Conservation (phyloP, 768 basidiomycete species). For the Rickenella mellea region DNA sequence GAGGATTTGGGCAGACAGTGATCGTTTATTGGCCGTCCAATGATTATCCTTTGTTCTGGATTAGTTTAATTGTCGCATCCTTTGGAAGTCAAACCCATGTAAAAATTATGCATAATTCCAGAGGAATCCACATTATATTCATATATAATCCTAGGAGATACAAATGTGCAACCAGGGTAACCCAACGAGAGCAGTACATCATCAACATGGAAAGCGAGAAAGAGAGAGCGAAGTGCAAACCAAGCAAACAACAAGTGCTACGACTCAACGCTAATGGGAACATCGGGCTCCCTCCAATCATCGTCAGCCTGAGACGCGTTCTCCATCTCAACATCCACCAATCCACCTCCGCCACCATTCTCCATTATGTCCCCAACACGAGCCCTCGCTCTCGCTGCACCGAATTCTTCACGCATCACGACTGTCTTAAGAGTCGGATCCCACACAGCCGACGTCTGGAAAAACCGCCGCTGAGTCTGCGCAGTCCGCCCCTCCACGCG, state of each 20-base stretch:
- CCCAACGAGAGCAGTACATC: not conserved
- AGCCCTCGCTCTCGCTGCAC: not conserved
- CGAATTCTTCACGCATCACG: not conserved
- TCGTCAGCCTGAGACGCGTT: not conserved
- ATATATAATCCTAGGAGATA: not conserved
- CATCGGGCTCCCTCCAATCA: not conserved
- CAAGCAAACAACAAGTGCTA: not conserved
- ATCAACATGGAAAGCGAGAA: not conserved
- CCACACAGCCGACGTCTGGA: constrained; percentile 37
- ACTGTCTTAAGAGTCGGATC: constrained; percentile 8
- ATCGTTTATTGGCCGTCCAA: not conserved
- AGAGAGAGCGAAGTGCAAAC: not conserved
- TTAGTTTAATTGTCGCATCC: too few relatives aligned
- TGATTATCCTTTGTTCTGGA: not conserved
- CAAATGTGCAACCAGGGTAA: not conserved
- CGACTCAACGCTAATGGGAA: constrained; percentile 1
- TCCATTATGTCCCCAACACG: constrained; percentile 1
- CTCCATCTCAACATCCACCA: not conserved
- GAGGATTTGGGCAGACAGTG: constrained; percentile 12
- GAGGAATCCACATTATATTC: not conserved
- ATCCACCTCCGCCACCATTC: not conserved
- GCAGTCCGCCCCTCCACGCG: constrained; percentile 3
- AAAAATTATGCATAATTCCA: not conserved
- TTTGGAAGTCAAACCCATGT: too few relatives aligned
- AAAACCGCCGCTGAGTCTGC: constrained; percentile 42